Evolutionary conservation across 106 monocot genomes (phyloP).

Genomic region (Agapanthus africanus): DNA sequence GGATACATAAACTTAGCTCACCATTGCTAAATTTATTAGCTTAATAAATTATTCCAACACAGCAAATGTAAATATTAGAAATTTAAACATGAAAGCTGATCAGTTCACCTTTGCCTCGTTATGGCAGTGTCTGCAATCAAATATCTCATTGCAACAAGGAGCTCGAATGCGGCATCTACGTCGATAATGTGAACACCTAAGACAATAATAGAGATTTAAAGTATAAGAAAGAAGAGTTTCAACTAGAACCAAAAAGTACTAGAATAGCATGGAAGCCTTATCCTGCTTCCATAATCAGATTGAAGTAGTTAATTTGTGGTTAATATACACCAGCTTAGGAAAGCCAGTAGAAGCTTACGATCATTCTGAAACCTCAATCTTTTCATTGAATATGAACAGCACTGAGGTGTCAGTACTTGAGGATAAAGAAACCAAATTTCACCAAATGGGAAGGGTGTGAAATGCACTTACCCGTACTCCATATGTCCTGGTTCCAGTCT

Average conservation of each 20-base stretch:
- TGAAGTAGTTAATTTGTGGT: background rate
- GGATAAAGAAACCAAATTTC: background rate
- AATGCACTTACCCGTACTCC: constrained; percentile 39
- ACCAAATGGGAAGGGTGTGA: background rate
- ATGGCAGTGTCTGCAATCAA: constrained; percentile 67
- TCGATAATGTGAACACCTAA: constrained; percentile 56
- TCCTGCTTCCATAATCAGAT: background rate
- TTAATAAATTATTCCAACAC: background rate
- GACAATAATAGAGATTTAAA: background rate
- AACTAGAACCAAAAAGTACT: background rate
- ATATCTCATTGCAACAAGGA: constrained; percentile 59
- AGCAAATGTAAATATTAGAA: background rate
- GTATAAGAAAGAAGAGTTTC: background rate
- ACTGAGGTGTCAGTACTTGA: background rate
- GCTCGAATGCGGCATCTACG: constrained; percentile 53
- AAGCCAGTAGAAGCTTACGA: background rate
- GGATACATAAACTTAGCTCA: too few relatives aligned
- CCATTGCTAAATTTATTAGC: too few relatives aligned
- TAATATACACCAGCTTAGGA: background rate
- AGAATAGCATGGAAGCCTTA: background rate
- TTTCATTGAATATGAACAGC: background rate
- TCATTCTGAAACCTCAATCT: background rate
- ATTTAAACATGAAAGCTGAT: background rate
- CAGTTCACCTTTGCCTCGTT: constrained; percentile 49
- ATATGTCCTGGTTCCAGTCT: constrained; percentile 28